Base-by-base conservation (phyloP, 768 basidiomycete genomes). In the Lentinula boryana region DNA sequence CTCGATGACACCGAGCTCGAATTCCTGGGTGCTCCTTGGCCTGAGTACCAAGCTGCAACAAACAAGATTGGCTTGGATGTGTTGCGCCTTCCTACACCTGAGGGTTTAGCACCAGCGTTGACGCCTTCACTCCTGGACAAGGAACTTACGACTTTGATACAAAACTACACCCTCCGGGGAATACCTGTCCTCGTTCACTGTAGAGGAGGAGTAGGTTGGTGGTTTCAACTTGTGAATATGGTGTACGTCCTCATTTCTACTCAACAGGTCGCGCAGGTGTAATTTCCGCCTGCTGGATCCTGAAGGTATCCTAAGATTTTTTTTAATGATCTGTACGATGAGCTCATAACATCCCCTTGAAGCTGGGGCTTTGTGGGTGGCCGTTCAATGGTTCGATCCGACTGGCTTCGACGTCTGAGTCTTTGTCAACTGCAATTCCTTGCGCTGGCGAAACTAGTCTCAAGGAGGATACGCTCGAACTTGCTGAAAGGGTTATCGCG, bases 241-340 rank as follows among this genome's bases (percentile, higher is more conserved):
- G 27, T 40, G 55, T 27, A 41, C 40, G 4, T 18, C 9, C 38
- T 43, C 4, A 56, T 13, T 4, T 23, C 31, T 5, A 27, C 35
- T 38, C 13, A 55, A 55, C 40, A 56, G 55, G 95, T 2, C 84
- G 95, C 16, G 96, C 95, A 0, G 96, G 95, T 1, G 80, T 98
- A 27, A 80, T 98, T 49, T 95, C 94, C 1, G 92, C 89, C 65
- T 93, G 91, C 67, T 98, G 95, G 95, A 80, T 91, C 70, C 79
- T 96, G 13, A 56, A 56, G 40, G 55, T 56, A 36, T 43, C 3
- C 13, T 10, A 1, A 15, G 9, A 21, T 16, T n/a, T 18, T 3
- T 43, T 12, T 31, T 32, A 6, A 23, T 16, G 23, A 12, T 16
- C 6, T 10, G 4, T 15, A 15, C 43, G 1, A 9, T 27, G 6